Base-by-base conservation (phyloP, 73 alveolate species). In the Urostyla sp. region DNA sequence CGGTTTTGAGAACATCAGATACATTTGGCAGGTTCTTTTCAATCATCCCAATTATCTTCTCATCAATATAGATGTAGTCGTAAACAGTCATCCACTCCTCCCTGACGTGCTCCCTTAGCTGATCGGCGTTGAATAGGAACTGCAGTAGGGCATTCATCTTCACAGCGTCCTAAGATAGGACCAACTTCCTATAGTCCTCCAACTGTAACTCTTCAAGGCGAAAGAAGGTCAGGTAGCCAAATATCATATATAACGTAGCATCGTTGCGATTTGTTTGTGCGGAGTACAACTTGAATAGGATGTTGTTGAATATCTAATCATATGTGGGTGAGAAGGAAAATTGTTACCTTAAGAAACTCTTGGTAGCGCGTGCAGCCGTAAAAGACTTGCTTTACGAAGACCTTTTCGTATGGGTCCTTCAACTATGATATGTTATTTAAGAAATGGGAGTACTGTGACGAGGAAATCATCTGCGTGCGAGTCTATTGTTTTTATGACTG, bases 211-310 rank as follows among this genome's bases (percentile, higher is more conserved):
- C 98, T 66, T 96, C 97, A 16, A 96, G 92, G 28, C 99, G 51
- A 87, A 96, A 96, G 23, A 93, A 75, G 27, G 98, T 85, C 56
- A 96, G 85, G 82, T 96, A 96, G 0, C 94, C 92, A 61, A 96
- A 96, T 24, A 96, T 96, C 20, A 88, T 73, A 78, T 90, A 96
- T 43, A 96, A 95, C 34, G 95, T 87, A 49, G 95, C 95, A 80
- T 96, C 98, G 67, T 94, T 96, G 73, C 99, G 83, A 80, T 96
- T 96, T 23, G 99, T 96, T 24, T 93, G 75, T 34, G 96, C 80
- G 26, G 95, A 83, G 55, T 91, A 79, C 0, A 72, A 38, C 27
- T 75, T 79, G 84, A 96, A 96, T 84, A 96, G 61, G 0, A 90
- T 63, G 53, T 85, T 90, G 23, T 85, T 92, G 72, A 95, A 83